Evolutionary conservation across 176 grass and related monocot species (phyloP).

Genomic region (Pontederia paniculata): DNA sequence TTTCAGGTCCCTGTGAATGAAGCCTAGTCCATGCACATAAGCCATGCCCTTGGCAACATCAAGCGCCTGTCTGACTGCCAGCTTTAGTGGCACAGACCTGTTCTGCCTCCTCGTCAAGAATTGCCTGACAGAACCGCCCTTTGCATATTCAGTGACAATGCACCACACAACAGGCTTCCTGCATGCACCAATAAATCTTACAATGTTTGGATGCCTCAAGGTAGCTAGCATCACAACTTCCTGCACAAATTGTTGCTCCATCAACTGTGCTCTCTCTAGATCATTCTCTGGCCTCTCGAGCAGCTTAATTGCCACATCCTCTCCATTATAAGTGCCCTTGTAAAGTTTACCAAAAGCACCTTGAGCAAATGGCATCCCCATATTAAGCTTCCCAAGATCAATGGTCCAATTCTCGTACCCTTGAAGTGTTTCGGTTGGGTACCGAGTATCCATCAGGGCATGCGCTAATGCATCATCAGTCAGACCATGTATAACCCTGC

Average conservation of each 20-base stretch:
- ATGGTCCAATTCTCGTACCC: constrained; percentile 54
- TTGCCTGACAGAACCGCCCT: constrained; percentile 55
- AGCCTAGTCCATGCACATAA: constrained; percentile 46
- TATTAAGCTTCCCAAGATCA: constrained; percentile 55
- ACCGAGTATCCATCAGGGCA: constrained; percentile 40
- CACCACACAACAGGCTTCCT: constrained; percentile 61
- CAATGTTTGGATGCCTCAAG: constrained; percentile 51
- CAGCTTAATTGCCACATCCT: constrained; percentile 72
- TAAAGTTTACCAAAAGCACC: constrained; percentile 78
- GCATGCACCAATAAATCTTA: constrained; percentile 64
- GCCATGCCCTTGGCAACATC: constrained; percentile 62
- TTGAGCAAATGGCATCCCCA: constrained; percentile 56
- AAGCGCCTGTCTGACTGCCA: constrained; percentile 52
- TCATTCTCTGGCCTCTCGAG: constrained; percentile 60
- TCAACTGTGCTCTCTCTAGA: constrained; percentile 40
- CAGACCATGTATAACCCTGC: constrained; percentile 6
- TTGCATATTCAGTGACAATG: constrained; percentile 76
- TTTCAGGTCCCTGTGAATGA: constrained; percentile 71
- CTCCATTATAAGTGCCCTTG: constrained; percentile 52
- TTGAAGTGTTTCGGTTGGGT: constrained; percentile 42
- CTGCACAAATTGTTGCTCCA: constrained; percentile 76
- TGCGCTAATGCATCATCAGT: constrained; percentile 35
- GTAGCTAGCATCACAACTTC: constrained; percentile 64
- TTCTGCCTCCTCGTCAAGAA: constrained; percentile 54
- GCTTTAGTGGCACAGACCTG: constrained; percentile 43